Evolutionary conservation across 2,329 filamentous ascomycete species (phyloP), one percentile per base, ranked within the genome.

Genomic region (Teratosphaeria gauchensis): DNA sequence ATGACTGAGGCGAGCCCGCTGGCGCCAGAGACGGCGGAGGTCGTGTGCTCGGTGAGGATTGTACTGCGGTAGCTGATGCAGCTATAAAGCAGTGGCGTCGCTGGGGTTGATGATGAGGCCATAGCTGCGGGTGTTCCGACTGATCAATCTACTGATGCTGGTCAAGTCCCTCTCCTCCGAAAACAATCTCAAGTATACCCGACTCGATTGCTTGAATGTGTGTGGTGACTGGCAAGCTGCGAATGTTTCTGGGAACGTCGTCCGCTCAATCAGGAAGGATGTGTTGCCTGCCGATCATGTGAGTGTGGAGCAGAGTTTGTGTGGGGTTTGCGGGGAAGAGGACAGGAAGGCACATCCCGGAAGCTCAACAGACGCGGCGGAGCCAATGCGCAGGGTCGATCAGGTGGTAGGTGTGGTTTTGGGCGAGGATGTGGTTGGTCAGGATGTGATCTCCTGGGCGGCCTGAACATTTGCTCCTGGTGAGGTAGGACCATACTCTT

Each of bases 11-110:
- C 90, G 68, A 97, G 88, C 12, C 88, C 91, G 4, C 90, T 91
- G 59, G 90, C 89, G 66, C 90, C 85, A 51, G 87, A 90, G 9
- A 88, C 86, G 62, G 91, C 88, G 1, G 90, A 90, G 35, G 90
- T 86, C 54, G 90, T 95, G 78, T 95, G 92, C 78, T 99, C 94
- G 69, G 89, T 79, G 61, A 99, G 86, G 76, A 99, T 96, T 53
- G 92, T 97, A 58, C 85, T 89, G 71, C 94, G 87, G 77, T 97
- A 86, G 55, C 94, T 91, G 75, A 99, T 94, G 78, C 94, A 97
- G 66, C 90, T 87, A 78, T 73, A 74, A 57, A 73, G 68, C 53
- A 73, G 66, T 6, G 72, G 72, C 16, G 71, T 71, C 4, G 67
- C 68, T 38, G 71, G 64, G 30, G 64, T 68, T 30, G 70, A 71